A percentile compares a stretch with the other conserved stretches of the same genome.
These are phyloP conservation scores for Triticum monococcum DNA, from an alignment of 176 grass and related monocot genomes.

Conservation along the genomic window DNA sequence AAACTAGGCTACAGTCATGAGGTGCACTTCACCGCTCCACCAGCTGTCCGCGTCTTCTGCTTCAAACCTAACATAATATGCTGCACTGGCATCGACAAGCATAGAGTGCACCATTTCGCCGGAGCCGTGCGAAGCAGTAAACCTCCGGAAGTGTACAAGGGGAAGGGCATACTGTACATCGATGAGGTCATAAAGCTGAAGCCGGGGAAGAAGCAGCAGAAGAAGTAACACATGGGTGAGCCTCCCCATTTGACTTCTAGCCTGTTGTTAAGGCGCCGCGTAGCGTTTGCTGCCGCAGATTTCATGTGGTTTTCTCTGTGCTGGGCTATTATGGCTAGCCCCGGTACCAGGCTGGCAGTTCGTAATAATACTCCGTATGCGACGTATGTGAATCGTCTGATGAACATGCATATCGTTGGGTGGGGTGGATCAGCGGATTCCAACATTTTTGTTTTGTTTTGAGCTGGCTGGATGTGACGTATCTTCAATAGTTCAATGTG, in stretches of 20 bases:
- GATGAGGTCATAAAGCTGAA: slow-evolving; percentile 76
- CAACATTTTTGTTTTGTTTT: neutral
- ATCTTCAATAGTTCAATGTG: neutral
- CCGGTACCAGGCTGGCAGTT: neutral
- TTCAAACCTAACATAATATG: slow-evolving; percentile 71
- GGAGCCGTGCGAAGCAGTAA: slow-evolving; percentile 60
- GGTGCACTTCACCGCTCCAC: slow-evolving; percentile 63
- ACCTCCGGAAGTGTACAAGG: slow-evolving; percentile 63
- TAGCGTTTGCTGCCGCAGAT: neutral
- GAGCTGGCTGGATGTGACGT: neutral
- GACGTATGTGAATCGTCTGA: neutral
- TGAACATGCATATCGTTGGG: neutral
- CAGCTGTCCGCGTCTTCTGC: slow-evolving; percentile 69
- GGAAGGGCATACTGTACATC: slow-evolving; percentile 65
- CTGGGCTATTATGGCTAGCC: neutral
- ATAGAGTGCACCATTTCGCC: slow-evolving; percentile 56
- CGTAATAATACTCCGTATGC: neutral
- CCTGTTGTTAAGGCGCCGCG: neutral
- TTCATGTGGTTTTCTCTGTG: neutral
- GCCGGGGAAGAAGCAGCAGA: slow-evolving; percentile 56
- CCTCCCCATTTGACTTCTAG: neutral
- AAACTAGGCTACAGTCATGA: slow-evolving; percentile 75
- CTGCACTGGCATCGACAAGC: slow-evolving; percentile 50
- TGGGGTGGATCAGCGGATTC: neutral
- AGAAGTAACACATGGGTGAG: slow-evolving; percentile 31